These are phyloP conservation scores for Cotoneaster glaucophyllus DNA, from an alignment of 306 rosid species.

Conservation along the genomic window DNA sequence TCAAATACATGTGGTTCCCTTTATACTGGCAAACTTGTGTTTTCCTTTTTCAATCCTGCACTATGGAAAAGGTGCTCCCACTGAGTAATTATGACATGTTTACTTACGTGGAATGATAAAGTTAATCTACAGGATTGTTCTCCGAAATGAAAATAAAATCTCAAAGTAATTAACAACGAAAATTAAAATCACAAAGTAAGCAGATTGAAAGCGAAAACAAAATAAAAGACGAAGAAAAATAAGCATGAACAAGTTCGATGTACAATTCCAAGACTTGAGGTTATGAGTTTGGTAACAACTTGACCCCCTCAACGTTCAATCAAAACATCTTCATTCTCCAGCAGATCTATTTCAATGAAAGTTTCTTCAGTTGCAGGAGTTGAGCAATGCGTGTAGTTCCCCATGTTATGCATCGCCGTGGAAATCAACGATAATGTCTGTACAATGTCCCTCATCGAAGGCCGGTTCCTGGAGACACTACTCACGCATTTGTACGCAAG, in stretches of 20 bases:
- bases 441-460: conserved; percentile 4
- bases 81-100: too few species aligned
- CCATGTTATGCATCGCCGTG: background rate
- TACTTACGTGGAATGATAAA: too few species aligned
- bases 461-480: background rate
- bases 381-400: background rate
- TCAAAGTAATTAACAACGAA: too few species aligned
- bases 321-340: background rate
- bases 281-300: background rate
- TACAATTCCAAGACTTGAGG: background rate
- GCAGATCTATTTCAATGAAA: background rate
- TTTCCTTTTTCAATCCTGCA: too few species aligned
- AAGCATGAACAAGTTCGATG: background rate
- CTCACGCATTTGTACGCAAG: conserved; percentile 2
- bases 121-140: too few species aligned
- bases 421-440: background rate
- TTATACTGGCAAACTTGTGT: too few species aligned
- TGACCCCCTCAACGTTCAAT: conserved; percentile 6
- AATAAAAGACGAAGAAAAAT: conserved; percentile 2
- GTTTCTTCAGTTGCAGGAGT: conserved; percentile 3
- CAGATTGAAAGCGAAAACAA: background rate
- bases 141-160: too few species aligned
- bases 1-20: too few species aligned
- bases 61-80: too few species aligned
- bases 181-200: background rate